Percentiles rank a stretch among this genome's conserved stretches.
Evolutionary conservation across 345 rosid species (phyloP).

Genomic region (Gossypium raimondii): DNA sequence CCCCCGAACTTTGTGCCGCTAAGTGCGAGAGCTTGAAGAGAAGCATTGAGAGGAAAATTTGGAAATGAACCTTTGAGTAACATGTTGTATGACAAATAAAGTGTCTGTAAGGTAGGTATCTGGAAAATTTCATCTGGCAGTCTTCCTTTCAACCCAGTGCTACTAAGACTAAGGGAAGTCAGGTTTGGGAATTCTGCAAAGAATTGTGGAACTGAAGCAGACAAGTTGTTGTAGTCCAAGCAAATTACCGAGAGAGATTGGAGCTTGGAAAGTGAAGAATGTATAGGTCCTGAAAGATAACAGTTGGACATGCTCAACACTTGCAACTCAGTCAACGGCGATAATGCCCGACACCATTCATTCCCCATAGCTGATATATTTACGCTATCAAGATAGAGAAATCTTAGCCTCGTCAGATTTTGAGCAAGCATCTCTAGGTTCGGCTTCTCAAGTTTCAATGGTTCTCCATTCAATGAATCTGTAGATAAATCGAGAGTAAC

Average conservation of each 20-base stretch:
- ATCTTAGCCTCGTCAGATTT: too few species aligned
- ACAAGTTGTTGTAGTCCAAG: slow-evolving; percentile 18
- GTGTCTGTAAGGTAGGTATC: too few species aligned
- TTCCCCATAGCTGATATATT: not conserved
- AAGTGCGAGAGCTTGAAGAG: too few species aligned
- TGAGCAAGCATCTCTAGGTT: too few species aligned
- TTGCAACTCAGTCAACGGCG: slow-evolving; percentile 28
- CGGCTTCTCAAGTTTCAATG: slow-evolving; percentile 18
- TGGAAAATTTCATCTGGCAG: too few species aligned
- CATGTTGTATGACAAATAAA: too few species aligned
- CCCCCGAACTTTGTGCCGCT: too few species aligned
- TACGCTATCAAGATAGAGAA: too few species aligned
- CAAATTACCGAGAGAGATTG: slow-evolving; percentile 22
- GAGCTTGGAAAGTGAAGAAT: slow-evolving; percentile 23
- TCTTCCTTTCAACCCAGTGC: too few species aligned
- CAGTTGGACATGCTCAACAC: slow-evolving; percentile 39
- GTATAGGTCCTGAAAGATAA: slow-evolving; percentile 26
- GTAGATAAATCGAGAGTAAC: slow-evolving; percentile 37
- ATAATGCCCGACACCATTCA: slow-evolving; percentile 30
- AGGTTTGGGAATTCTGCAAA: slow-evolving; percentile 19
- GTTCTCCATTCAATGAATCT: not conserved
- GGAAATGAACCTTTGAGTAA: too few species aligned
- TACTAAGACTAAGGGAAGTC: slow-evolving; percentile 14
- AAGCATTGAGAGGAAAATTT: too few species aligned
- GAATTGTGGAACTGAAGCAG: slow-evolving; percentile 24